phyloP scores from a whole-genome alignment of 768 basidiomycete species.

The Hebeloma cylindrosporum region DNA sequence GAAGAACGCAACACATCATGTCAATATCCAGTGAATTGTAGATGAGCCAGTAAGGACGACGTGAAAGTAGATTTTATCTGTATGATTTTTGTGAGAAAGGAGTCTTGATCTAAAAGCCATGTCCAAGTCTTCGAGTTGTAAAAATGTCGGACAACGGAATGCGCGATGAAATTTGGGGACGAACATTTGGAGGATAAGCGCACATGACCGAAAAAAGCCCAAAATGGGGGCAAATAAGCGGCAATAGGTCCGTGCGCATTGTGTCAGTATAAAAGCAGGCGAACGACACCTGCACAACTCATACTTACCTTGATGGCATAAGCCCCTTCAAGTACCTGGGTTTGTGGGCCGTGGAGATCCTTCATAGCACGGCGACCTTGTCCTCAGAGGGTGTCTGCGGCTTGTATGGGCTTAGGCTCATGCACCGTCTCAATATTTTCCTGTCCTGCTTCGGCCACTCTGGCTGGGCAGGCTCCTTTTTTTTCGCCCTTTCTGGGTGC shows the following conservation, averaged over 20 bases:
- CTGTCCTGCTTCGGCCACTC: constrained; percentile 69
- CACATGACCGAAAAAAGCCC: neutral
- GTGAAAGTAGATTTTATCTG: neutral
- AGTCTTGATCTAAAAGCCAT: neutral
- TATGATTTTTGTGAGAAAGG: neutral
- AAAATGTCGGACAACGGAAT: no score
- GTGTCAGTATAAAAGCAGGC: constrained; percentile 21
- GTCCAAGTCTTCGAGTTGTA: no score
- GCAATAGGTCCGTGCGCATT: constrained; percentile 40
- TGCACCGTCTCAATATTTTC: constrained; percentile 83
- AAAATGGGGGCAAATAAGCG: neutral
- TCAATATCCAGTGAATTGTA: constrained; percentile 10
- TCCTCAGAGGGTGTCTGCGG: constrained; percentile 59
- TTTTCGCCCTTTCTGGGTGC: constrained; percentile 26
- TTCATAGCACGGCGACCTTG: constrained; percentile 75
- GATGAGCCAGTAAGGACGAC: neutral
- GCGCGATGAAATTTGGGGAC: no score
- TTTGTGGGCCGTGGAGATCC: constrained; percentile 55
- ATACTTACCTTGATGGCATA: constrained; percentile 71
- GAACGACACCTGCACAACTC: constrained; percentile 23
- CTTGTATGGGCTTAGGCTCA: constrained; percentile 74
- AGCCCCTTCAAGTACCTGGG: constrained; percentile 54
- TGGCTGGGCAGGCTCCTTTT: constrained; percentile 55
- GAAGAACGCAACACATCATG: constrained; percentile 13
- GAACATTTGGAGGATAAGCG: neutral